phyloP scores from a whole-genome alignment of 75 land plant species.

The Sequoia sempervirens region DNA sequence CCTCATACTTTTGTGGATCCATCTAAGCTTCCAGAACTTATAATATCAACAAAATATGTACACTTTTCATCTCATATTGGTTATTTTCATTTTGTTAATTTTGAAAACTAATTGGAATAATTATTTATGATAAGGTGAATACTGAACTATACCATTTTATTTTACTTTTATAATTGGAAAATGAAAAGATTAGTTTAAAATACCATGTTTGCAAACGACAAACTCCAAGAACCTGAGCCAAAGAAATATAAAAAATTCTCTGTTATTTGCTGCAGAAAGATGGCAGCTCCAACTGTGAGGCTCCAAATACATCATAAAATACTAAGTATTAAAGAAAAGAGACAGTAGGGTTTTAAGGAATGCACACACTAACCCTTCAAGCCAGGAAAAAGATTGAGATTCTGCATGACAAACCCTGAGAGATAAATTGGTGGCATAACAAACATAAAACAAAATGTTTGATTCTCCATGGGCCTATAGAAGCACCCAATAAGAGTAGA shows the following conservation, averaged over 20 bases:
- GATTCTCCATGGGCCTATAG: background rate
- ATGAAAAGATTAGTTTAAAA: too few relatives aligned
- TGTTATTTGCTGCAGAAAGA: background rate
- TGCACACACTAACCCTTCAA: background rate
- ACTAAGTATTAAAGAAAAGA: background rate
- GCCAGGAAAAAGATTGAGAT: background rate
- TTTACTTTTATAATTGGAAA: background rate
- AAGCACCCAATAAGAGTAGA: background rate
- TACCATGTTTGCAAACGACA: background rate
- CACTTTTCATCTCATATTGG: background rate
- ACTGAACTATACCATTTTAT: background rate
- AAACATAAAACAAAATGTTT: background rate
- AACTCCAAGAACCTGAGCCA: background rate
- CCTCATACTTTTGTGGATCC: constrained; percentile 87
- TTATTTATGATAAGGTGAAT: background rate
- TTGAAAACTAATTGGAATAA: background rate
- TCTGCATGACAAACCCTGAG: background rate
- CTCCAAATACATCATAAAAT: background rate
- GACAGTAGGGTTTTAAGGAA: background rate
- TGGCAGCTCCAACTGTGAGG: background rate
- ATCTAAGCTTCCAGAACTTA: constrained; percentile 53
- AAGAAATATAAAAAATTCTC: background rate
- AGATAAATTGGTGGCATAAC: background rate
- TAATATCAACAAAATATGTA: constrained; percentile 7
- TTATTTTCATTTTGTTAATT: background rate